A percentile compares a stretch with the other conserved stretches of the same genome.
Evolutionary conservation across 176 grass and related monocot genomes (phyloP).

Genomic region (Rhynchospora pubera): DNA sequence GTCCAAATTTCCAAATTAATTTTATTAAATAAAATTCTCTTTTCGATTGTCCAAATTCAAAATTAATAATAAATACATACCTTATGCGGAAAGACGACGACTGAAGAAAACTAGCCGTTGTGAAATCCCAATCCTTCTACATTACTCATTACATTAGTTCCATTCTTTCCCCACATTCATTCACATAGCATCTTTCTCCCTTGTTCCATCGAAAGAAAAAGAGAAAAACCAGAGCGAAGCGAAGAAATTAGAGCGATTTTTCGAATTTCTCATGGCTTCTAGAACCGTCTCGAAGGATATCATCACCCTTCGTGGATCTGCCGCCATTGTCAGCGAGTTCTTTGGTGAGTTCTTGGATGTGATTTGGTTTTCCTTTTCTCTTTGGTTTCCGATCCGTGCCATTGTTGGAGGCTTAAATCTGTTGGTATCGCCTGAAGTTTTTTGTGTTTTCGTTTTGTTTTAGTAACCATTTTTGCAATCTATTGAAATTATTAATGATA

Average conservation of each 20-base stretch:
- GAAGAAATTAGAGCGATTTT: neutral
- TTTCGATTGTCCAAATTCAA: neutral
- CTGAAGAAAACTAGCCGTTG: neutral
- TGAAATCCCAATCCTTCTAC: slow-evolving; percentile 16
- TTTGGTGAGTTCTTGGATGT: slow-evolving; percentile 39
- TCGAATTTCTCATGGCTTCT: slow-evolving; percentile 48
- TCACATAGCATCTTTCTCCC: neutral
- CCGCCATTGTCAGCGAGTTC: slow-evolving; percentile 98
- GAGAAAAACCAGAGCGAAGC: neutral
- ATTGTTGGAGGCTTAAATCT: neutral
- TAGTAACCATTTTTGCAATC: neutral
- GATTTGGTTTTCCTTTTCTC: neutral
- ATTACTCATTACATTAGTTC: neutral
- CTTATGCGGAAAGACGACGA: neutral
- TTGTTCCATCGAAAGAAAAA: neutral
- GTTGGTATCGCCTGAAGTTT: neutral
- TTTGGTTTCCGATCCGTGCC: neutral
- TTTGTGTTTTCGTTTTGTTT: neutral
- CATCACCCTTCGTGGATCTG: slow-evolving; percentile 92
- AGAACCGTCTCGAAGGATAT: slow-evolving; percentile 91
- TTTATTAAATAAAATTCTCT: neutral
- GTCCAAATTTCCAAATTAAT: neutral
- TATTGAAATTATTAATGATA: neutral
- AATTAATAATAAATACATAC: neutral
- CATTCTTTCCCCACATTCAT: neutral